Base-by-base conservation (phyloP, 2,329 filamentous ascomycete genomes). In the Lecanicillium sp. region DNA sequence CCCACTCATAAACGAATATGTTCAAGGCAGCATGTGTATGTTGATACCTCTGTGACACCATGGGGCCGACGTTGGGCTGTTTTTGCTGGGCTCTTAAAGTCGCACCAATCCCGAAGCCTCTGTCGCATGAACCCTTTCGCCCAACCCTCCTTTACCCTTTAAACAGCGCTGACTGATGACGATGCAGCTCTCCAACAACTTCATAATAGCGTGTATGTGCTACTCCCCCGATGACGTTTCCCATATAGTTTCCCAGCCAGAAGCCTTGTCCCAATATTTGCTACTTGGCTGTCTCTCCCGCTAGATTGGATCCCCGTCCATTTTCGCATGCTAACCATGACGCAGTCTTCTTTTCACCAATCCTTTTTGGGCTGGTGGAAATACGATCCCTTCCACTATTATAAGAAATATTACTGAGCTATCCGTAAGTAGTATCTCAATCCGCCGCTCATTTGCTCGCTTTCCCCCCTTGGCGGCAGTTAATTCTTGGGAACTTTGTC, bases 331-430 rank as follows among this genome's bases (percentile, higher is more conserved):
- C 51, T 58, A 33, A 52, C 49, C 20, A 25, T 28, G 29, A 29
- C 34, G 13, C 47, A 77, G 74, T 59, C 67, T 77, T 55, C 63
- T 78, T 44, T 75, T 78, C 56, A 78, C 69, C 59, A 76, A 77
- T 56, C 74, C 74, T 20, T 65, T 65, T 40, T 77, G 70, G 66
- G 62, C 59, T 38, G 68, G 69, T 47, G 63, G 63, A 38, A 62
- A 62, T 44, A 68, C 67, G 16, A 58, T 70, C 39, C 66, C 73
- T 29, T 71, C 66, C 45, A 75, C 70, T 40, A 64, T 76, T 44
- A 65, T 77, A 46, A 62, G 64, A 45, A 78, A 78, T 50, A 67
- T 78, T 44, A 77, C 73, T 19, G 68, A 70, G 32, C 54, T 72
- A 41, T 70, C 71, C 50, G 73, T 77, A 58, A 48, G 72, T 65